Conservation (phyloP, 2,329 filamentous ascomycete species). For the Penicillium corylophilum region DNA sequence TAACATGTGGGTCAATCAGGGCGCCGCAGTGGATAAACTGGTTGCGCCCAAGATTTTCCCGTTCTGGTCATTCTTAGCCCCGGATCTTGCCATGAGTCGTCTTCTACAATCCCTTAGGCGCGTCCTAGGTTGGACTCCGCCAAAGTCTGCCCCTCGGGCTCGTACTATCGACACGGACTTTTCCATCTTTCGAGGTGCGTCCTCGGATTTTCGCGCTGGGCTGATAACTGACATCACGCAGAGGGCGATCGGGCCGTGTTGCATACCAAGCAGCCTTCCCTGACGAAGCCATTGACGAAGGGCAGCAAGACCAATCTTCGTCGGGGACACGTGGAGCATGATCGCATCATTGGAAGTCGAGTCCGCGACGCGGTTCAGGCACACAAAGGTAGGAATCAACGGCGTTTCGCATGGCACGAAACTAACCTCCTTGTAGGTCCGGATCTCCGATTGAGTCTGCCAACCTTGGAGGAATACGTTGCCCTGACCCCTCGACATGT, state of each 20-base stretch:
- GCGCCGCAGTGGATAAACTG: constrained; percentile 8
- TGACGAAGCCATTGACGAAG: constrained; percentile 44
- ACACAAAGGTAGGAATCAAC: constrained; percentile 43
- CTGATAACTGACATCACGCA: constrained; percentile 20
- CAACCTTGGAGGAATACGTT: constrained; percentile 73
- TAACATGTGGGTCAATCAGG: constrained; percentile 13
- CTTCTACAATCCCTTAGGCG: constrained; percentile 34
- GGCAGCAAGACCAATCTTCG: constrained; percentile 37
- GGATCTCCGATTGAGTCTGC: constrained; percentile 59
- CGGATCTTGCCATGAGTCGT: constrained; percentile 31
- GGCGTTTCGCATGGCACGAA: neutral
- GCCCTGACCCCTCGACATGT: constrained; percentile 65
- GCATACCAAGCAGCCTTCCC: constrained; percentile 37
- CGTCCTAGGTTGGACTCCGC: constrained; percentile 26
- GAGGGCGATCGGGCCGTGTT: constrained; percentile 47
- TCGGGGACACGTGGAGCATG: constrained; percentile 42
- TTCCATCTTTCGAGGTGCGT: constrained; percentile 38
- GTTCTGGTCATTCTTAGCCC: constrained; percentile 11
- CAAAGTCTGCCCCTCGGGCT: constrained; percentile 18
- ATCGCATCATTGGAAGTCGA: constrained; percentile 63
- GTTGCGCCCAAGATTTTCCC: constrained; percentile 13
- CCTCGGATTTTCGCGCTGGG: neutral
- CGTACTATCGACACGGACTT: constrained; percentile 40
- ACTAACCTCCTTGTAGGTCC: constrained; percentile 33
- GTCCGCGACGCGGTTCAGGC: constrained; percentile 60